Evolutionary conservation across 2,329 filamentous ascomycete genomes (phyloP), one percentile per base, ranked within the genome.

Genomic region (Sporothrix globosa): DNA sequence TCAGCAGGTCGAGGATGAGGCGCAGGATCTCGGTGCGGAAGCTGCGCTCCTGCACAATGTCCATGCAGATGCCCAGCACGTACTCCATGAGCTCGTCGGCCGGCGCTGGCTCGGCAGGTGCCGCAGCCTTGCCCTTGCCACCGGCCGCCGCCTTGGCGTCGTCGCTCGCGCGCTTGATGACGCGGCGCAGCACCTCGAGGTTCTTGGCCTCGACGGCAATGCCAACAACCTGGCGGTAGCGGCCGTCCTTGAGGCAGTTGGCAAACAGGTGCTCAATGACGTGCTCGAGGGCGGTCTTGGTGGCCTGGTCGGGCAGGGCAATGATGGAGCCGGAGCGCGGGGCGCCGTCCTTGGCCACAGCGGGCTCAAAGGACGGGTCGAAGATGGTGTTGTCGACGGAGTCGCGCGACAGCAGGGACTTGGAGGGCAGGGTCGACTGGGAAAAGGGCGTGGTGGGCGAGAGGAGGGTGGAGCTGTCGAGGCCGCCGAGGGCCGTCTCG

Each of bases 41-140:
- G 63, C 90, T 90, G 68, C 95, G 89, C 82, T 99, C 96, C 81
- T 98, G 96, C 21, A 99, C 93, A 72, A 98, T 91, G 73, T 96
- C 94, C 93, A 99, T 97, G 84, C 95, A 97, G 75, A 99, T 96
- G 75, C 94, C 90, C 73, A 99, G 83, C 24, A 96, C 91, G 77
- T 99, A 99, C 75, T 99, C 96, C 90, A 99, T 96, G 70, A 99
- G 82, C 79, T 98, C 95, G 78, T 98, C 94, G 21, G 93, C 91
- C 39, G 90, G 88, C 3, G 87, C 85, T 65, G 83, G 81, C 13
- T 80, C 79, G 56, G 82, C 81, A 4, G 34, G 4, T 3, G 67
- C 53, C 19, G 53, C 60, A 3, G 56, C 67, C 50, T 68, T 71
- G 5, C 81, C 80, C 78, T 90, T 88, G 77, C 85, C 85, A 27